phyloP scores from a whole-genome alignment of 2,329 filamentous ascomycete species.

The Talaromyces pinophilus region DNA sequence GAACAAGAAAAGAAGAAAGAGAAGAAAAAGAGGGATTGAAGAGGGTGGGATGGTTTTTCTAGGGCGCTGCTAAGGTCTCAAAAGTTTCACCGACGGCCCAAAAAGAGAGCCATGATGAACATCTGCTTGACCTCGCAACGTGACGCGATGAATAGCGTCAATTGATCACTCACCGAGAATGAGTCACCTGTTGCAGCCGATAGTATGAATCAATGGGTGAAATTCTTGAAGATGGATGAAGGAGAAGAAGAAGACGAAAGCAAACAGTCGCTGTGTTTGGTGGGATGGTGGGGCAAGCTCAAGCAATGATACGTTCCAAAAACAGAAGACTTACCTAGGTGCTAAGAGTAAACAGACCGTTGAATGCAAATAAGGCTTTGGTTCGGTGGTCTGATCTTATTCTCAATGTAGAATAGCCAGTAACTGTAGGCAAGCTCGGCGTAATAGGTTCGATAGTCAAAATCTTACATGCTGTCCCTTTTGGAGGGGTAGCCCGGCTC shows the following conservation, averaged over 20 bases:
- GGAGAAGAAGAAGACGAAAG: not conserved
- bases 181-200: constrained; percentile 6
- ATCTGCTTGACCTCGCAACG: constrained; percentile 24
- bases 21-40: constrained; percentile 20
- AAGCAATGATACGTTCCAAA: constrained; percentile 20
- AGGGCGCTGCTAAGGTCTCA: constrained; percentile 36
- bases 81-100: constrained; percentile 44
- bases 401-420: not conserved
- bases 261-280: constrained; percentile 14
- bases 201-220: constrained; percentile 1
- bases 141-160: constrained; percentile 25
- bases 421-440: not conserved
- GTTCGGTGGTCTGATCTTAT: not conserved
- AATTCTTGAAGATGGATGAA: not conserved
- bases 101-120: constrained; percentile 33
- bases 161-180: constrained; percentile 18
- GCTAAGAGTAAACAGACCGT: not conserved
- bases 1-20: constrained; percentile 13
- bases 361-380: not conserved
- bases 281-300: constrained; percentile 28
- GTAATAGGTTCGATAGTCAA: not conserved
- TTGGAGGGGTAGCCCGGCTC: constrained; percentile 8
- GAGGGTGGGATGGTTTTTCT: constrained; percentile 19
- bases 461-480: not conserved
- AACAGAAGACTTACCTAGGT: constrained; percentile 16